These are phyloP conservation scores for Ormosia semicastrata DNA, from an alignment of 306 rosid genomes.

Conservation along the genomic window DNA sequence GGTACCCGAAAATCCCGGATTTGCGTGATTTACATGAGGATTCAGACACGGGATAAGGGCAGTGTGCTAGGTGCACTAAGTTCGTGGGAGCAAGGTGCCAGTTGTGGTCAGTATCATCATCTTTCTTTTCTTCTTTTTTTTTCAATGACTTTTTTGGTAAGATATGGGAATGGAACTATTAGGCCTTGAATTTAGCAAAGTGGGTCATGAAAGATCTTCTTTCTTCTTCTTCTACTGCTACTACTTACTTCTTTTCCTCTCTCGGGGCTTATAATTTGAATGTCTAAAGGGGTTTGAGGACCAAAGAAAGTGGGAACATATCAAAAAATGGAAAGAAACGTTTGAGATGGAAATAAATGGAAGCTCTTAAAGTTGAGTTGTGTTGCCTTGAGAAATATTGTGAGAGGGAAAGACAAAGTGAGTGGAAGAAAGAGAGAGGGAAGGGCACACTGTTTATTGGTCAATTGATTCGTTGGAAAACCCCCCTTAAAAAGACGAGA, in stretches of 20 bases:
- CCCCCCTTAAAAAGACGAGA: slow-evolving; percentile 28
- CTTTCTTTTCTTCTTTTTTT: neutral
- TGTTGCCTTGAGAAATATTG: slow-evolving; percentile 28
- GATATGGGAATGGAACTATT: slow-evolving; percentile 30
- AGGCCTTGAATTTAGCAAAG: slow-evolving; percentile 64
- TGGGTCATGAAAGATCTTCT: slow-evolving; percentile 60
- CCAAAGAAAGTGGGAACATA: slow-evolving; percentile 38
- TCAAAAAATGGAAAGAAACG: slow-evolving; percentile 39
- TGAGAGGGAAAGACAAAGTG: slow-evolving; percentile 35
- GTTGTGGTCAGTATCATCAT: slow-evolving; percentile 28
- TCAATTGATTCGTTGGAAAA: slow-evolving; percentile 8
- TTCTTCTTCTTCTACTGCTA: neutral
- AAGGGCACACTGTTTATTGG: slow-evolving; percentile 2
- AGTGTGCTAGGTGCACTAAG: slow-evolving; percentile 12
- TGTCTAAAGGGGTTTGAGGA: slow-evolving; percentile 50
- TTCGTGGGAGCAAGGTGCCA: slow-evolving; percentile 29
- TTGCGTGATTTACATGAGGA: slow-evolving; percentile 26
- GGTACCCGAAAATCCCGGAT: slow-evolving; percentile 15
- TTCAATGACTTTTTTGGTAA: slow-evolving; percentile 32
- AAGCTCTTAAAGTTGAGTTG: slow-evolving; percentile 15
- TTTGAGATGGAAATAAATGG: slow-evolving; percentile 16
- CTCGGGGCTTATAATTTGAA: slow-evolving; percentile 28
- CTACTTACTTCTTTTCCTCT: neutral
- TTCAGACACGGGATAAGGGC: slow-evolving; percentile 11
- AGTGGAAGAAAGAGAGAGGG: slow-evolving; percentile 3